Base-by-base conservation (phyloP, 768 basidiomycete genomes). In the Clitopilus passeckerianus region DNA sequence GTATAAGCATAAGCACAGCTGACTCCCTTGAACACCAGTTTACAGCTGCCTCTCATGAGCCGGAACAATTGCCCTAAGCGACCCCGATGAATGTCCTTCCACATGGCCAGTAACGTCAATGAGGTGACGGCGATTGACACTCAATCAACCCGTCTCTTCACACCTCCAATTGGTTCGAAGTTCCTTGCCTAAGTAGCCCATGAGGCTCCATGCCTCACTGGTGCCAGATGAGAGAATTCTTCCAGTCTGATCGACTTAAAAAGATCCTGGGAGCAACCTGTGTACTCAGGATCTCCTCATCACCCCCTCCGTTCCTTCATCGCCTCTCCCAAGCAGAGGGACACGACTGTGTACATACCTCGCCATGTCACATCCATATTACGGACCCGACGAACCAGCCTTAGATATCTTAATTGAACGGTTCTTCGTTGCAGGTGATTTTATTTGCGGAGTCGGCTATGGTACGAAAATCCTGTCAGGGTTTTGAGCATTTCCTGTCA, bases 361-460 rank as follows among this genome's bases (percentile, higher is more conserved):
- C 24, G 16, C 57, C 6, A 67, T 63, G 61, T 41, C 37, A 14
- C 12, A 41, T 2, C 57, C 68, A 33, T 67, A 69, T 53, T 71
- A 70, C 60, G 68, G 70, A 5, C 76, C 75, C 1, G 65, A 74
- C 57, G 77, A 74, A 59, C 61, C 68, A 12, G 61, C 69, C 2
- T 30, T 59, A 30, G 70, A 72, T 2, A 75, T 77, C 44, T 67
- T 72, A 46, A 62, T 77, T 1, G 78, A 80, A 59, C 67, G 74
- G 33, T 75, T 70, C 12, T 76, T 78, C 66, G 46, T 79, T 4
- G 77, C 76, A 6, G 78, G 75, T 34, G 78, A 78, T 59, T 72
- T 78, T 43, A 59, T 81, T 1, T 64, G 62, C 20, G 79, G 78
- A 4, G 57, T 72, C 1, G 79, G 76, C 6, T 79, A 77, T 64